Evolutionary conservation across 225 moss, liverwort and hornwort species (phyloP).

Genomic region (Takakia lepidozioides): DNA sequence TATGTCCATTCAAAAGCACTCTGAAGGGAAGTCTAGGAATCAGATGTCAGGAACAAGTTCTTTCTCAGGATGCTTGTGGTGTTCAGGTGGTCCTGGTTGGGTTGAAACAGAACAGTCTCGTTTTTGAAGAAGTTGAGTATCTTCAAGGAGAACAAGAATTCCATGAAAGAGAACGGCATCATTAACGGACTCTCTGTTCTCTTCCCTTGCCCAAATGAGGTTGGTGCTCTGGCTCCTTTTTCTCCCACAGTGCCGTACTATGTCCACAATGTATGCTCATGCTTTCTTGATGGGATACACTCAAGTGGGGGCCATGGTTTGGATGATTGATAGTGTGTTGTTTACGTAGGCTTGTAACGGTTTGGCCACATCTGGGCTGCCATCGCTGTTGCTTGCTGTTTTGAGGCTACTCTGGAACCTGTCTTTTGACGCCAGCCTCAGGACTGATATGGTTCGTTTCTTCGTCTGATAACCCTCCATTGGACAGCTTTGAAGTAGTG

Average conservation of each 20-base stretch:
- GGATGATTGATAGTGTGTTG: no score
- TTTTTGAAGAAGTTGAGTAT: constrained; percentile 55
- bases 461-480: no score
- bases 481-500: no score
- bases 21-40: no score
- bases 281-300: no score
- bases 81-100: not conserved
- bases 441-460: constrained; percentile 38
- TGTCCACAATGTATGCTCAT: no score
- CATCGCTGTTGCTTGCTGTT: constrained; percentile 37
- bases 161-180: constrained; percentile 42
- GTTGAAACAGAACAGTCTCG: constrained; percentile 28
- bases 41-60: not conserved
- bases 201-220: constrained; percentile 42
- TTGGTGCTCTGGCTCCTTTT: no score
- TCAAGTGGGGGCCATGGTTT: no score
- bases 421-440: constrained; percentile 35
- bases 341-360: no score
- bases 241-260: no score
- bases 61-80: not conserved
- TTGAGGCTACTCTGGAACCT: constrained; percentile 56
- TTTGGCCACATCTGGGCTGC: constrained; percentile 13
- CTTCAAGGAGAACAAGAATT: constrained; percentile 40
- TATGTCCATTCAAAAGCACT: no score
- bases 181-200: constrained; percentile 29